These are phyloP conservation scores for Salix exigua DNA, from an alignment of 345 rosid species.

Conservation along the genomic window DNA sequence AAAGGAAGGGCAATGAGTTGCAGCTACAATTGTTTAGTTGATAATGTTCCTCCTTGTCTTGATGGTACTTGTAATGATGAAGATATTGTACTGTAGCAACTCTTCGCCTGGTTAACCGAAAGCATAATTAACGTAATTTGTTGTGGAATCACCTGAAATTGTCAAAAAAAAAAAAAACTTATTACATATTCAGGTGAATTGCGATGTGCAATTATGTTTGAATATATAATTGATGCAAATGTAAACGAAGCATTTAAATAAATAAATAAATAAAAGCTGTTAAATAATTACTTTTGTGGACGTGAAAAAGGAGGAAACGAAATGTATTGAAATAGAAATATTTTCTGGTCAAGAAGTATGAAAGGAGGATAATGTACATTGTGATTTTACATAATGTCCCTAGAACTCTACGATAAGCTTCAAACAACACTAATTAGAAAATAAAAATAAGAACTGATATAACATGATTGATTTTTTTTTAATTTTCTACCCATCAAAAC, in stretches of 20 bases:
- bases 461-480: background rate
- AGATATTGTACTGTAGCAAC: background rate
- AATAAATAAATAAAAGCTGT: too few relatives aligned
- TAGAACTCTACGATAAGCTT: background rate
- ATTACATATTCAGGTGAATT: too few relatives aligned
- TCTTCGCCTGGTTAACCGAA: too few relatives aligned
- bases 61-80: background rate
- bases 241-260: too few relatives aligned
- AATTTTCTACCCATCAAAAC: constrained; percentile 1
- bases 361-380: constrained; percentile 25
- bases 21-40: background rate
- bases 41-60: background rate
- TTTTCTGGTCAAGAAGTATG: background rate
- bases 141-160: too few relatives aligned
- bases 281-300: too few relatives aligned
- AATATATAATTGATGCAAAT: background rate
- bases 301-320: background rate
- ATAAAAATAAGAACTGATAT: background rate
- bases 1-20: background rate
- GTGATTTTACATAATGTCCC: constrained; percentile 28
- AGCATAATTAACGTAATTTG: too few relatives aligned
- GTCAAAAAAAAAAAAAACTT: too few relatives aligned
- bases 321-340: background rate
- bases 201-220: background rate
- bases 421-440: background rate